Base-by-base conservation (phyloP, 345 rosid species). In the Pelargonium nanum region DNA sequence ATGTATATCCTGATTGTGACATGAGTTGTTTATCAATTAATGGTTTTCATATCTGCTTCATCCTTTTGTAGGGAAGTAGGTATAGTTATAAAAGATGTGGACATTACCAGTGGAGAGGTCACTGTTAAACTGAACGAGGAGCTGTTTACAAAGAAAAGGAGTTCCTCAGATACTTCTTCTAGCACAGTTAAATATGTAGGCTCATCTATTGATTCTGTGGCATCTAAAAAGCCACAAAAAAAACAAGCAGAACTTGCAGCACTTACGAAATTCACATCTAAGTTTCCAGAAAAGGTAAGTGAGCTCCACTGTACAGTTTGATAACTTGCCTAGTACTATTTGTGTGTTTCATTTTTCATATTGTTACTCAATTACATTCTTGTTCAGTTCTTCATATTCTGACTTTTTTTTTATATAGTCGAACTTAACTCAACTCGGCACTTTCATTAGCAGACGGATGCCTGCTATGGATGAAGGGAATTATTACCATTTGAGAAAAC, bases 211-310 rank as follows among this genome's bases (percentile, higher is more conserved):
- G 77, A 70, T 68, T 58, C 80, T 58, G 60, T 57, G 53, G 71
- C 70, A 58, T 70, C 72, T 68, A 65, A 77, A 65, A 81, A 67
- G 73, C 74, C 78, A 61, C 75, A 30, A 9, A 81, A 72, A 70
- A 78, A 81, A 66, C 69, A 81, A 66, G 70, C 80, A 26, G 70
- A 74, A 25, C 64, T 81, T 61, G 81, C 60, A 55, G 72, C 81
- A 40, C 79, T 93, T 63, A 67, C 81, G 20, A 87, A 89, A 69
- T 77, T 66, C 76, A 71, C 80, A 76, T 69, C 72, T 34, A 71
- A 83, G 73, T 77, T 93, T 74, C 99, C 99, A 24, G 96, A 90
- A 68, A 86, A 81, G 99, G 99, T 85, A 51, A 69, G 90, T 72
- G 66, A 54, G 71, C 32, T 68, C 58, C n/a, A n/a, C n/a, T 62